Percentiles rank a stretch among this genome's conserved stretches.
These are phyloP conservation scores for Nothopassalora personata DNA, from an alignment of 2,329 filamentous ascomycete genomes.

Conservation along the genomic window DNA sequence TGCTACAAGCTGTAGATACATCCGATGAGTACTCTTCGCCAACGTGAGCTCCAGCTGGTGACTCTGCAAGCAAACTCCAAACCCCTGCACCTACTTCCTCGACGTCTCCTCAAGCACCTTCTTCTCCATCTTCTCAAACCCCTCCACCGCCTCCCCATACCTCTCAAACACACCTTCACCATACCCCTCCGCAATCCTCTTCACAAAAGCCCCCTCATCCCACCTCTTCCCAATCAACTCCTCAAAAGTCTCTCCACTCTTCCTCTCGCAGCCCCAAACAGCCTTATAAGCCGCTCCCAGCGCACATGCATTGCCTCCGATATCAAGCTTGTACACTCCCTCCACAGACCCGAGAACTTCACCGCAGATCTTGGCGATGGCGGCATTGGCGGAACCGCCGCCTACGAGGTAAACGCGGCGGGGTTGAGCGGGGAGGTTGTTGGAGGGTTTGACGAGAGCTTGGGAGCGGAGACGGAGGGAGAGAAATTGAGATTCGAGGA, in stretches of 20 bases:
- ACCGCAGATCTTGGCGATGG: constrained; percentile 78
- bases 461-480: constrained; percentile 82
- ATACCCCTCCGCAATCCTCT: constrained; percentile 79
- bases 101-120: constrained; percentile 47
- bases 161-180: constrained; percentile 64
- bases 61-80: too few species aligned
- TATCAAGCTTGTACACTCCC: constrained; percentile 87
- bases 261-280: constrained; percentile 78
- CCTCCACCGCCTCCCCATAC: constrained; percentile 71
- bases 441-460: constrained; percentile 56
- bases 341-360: constrained; percentile 84
- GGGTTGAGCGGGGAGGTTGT: constrained; percentile 69
- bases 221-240: constrained; percentile 77
- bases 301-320: constrained; percentile 92
- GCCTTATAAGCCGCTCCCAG: constrained; percentile 94
- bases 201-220: constrained; percentile 77
- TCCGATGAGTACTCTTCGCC: too few species aligned
- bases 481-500: constrained; percentile 91
- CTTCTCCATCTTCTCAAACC: constrained; percentile 71
- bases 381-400: constrained; percentile 81
- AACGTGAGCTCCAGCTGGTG: too few species aligned
- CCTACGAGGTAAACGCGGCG: constrained; percentile 90
- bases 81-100: background rate
- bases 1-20: too few species aligned
- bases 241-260: constrained; percentile 63